phyloP scores from a whole-genome alignment of 169 alveolate species.

The Haemoproteus tartakovskyi region DNA sequence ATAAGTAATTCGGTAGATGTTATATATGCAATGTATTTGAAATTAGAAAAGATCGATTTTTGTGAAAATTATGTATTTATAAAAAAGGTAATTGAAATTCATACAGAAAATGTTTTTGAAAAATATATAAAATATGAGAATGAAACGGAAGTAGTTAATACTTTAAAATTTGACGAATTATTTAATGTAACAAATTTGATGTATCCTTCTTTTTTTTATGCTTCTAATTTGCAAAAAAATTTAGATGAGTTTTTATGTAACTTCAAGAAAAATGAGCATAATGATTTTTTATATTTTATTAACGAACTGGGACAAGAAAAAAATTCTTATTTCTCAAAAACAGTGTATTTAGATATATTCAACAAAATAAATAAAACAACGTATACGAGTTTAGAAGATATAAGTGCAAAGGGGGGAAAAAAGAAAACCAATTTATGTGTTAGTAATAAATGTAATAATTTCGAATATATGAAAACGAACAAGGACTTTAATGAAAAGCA shows the following conservation, averaged over 20 bases:
- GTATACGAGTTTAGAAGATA: conserved; percentile 28
- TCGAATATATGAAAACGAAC: neutral
- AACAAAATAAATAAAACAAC: conserved; percentile 24
- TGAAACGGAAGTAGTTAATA: neutral
- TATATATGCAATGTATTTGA: conserved; percentile 2
- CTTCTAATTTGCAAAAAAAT: neutral
- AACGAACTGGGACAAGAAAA: conserved; percentile 29
- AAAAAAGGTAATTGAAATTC: neutral
- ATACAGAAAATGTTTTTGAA: neutral
- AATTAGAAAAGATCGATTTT: conserved; percentile 8
- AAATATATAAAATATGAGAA: conserved; percentile 5
- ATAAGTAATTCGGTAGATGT: neutral
- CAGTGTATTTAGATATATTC: conserved; percentile 28
- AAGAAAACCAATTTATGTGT: neutral
- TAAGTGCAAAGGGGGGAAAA: no score
- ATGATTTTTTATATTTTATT: conserved; percentile 22
- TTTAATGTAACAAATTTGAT: conserved; percentile 18
- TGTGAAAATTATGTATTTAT: conserved; percentile 10
- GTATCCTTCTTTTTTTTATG: conserved; percentile 30
- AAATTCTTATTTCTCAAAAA: conserved; percentile 5
- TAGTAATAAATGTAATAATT: neutral
- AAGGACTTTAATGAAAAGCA: neutral
- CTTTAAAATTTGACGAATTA: conserved; percentile 16
- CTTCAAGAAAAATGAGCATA: conserved; percentile 10
- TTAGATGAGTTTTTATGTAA: neutral